Conservation (phyloP, 2,329 filamentous ascomycete genomes). For the Fusarium kyushuense region DNA sequence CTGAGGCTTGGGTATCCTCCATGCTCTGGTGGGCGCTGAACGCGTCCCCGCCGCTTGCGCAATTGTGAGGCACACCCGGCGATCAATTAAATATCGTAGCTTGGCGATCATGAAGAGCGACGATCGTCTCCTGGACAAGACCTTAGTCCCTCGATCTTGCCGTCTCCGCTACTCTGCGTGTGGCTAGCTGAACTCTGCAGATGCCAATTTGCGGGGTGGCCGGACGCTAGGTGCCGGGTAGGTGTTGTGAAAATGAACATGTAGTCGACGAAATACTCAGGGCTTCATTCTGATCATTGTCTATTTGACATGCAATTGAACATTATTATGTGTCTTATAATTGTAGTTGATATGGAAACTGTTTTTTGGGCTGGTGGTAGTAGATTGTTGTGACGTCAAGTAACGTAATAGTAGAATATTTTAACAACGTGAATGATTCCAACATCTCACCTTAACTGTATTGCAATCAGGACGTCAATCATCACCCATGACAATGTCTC, state of each 20-base stretch:
- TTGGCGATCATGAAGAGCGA: not conserved
- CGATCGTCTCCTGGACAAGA: not conserved
- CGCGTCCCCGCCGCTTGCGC: not conserved
- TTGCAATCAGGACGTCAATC: rapidly evolving
- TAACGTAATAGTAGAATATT: not conserved
- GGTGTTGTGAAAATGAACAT: too few species aligned
- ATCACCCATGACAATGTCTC: conserved; percentile 14
- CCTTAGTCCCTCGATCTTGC: not conserved
- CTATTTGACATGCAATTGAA: not conserved
- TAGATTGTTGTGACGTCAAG: conserved; percentile 6
- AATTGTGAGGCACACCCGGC: not conserved
- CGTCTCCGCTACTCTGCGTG: not conserved
- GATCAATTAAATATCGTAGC: not conserved
- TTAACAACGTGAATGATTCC: rapidly evolving
- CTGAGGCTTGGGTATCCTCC: too few species aligned
- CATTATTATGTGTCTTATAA: not conserved
- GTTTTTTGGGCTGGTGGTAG: too few species aligned
- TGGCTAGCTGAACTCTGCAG: not conserved
- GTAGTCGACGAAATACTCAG: too few species aligned
- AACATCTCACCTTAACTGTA: not conserved
- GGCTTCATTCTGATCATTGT: not conserved
- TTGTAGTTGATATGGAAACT: too few species aligned
- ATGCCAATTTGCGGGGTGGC: not conserved
- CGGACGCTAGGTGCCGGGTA: not conserved
- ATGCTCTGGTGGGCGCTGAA: not conserved